These are phyloP conservation scores for Phytophthora pistaciae DNA, from an alignment of 352 stramenopile genomes.

Conservation along the genomic window DNA sequence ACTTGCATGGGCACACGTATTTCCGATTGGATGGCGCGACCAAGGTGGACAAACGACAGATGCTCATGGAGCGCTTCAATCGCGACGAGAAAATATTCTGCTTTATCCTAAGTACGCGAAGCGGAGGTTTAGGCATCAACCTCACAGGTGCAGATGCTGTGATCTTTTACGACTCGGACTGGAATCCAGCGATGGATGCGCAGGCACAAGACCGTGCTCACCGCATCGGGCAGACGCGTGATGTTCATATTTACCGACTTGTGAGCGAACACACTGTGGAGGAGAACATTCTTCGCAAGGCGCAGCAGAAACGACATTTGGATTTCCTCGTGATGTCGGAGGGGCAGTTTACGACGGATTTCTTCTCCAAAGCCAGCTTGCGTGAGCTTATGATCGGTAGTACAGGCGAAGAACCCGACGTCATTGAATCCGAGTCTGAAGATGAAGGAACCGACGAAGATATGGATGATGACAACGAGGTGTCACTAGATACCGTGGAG, in stretches of 20 bases:
- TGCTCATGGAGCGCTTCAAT: conserved; percentile 99
- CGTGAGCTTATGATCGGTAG: conserved; percentile 89
- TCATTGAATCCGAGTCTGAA: conserved; percentile 54
- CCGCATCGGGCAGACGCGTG: conserved; percentile 97
- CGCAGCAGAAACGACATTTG: conserved; percentile 97
- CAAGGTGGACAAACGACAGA: conserved; percentile 95
- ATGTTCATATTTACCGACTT: conserved; percentile 99
- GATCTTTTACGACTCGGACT: conserved; percentile 95
- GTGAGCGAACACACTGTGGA: conserved; percentile 98
- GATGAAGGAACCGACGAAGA: conserved; percentile 42
- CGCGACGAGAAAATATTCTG: conserved; percentile 97
- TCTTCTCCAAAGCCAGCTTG: conserved; percentile 89
- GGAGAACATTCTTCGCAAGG: conserved; percentile 99
- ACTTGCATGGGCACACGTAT: conserved; percentile 98
- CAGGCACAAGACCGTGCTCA: conserved; percentile 97
- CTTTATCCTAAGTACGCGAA: conserved; percentile 99
- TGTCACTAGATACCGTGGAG: conserved; percentile 85
- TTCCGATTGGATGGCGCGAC: conserved; percentile 98
- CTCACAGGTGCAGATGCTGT: conserved; percentile 97
- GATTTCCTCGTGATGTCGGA: conserved; percentile 94
- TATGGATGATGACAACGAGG: conserved; percentile 59
- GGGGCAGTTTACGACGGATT: conserved; percentile 82
- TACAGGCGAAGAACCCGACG: conserved; percentile 16
- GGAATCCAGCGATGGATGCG: conserved; percentile 95
- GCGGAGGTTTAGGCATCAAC: conserved; percentile 98